Conservation (phyloP, 2,329 filamentous ascomycete species). For the Pseudogymnoascus sp. region DNA sequence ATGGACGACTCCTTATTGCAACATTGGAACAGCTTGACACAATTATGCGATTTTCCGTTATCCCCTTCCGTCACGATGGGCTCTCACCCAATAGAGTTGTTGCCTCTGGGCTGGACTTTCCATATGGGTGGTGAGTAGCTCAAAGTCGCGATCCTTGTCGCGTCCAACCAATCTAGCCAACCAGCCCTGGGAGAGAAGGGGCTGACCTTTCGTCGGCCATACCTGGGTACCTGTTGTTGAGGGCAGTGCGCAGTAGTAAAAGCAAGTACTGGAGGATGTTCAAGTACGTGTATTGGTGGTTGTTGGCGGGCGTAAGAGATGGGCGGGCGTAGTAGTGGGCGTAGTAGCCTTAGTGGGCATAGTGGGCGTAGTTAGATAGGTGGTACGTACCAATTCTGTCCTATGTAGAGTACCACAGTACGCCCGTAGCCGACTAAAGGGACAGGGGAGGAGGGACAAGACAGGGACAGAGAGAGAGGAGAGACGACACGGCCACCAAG, state of each 20-base stretch:
- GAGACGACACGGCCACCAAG: background rate
- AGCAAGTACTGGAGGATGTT: background rate
- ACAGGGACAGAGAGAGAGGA: background rate
- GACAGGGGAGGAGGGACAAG: background rate
- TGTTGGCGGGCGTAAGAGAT: background rate
- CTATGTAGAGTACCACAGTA: background rate
- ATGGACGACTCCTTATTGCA: no score
- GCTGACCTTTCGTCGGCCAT: background rate
- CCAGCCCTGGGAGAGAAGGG: background rate
- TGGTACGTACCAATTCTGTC: background rate
- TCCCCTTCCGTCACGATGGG: background rate
- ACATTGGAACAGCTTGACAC: slow-evolving; percentile 6
- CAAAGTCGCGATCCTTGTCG: background rate
- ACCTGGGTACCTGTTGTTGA: background rate
- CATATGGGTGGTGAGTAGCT: background rate
- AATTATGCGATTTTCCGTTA: background rate
- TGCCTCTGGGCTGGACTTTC: background rate
- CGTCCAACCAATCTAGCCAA: background rate
- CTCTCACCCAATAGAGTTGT: slow-evolving; percentile 6
- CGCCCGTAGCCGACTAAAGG: background rate
- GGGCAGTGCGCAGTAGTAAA: background rate
- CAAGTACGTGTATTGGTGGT: background rate
- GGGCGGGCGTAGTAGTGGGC: background rate
- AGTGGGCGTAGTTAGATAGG: background rate
- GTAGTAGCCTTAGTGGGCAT: no score